Evolutionary conservation across 768 basidiomycete species (phyloP), one percentile per base, ranked within the genome.

Genomic region (Lentinula edodes): DNA sequence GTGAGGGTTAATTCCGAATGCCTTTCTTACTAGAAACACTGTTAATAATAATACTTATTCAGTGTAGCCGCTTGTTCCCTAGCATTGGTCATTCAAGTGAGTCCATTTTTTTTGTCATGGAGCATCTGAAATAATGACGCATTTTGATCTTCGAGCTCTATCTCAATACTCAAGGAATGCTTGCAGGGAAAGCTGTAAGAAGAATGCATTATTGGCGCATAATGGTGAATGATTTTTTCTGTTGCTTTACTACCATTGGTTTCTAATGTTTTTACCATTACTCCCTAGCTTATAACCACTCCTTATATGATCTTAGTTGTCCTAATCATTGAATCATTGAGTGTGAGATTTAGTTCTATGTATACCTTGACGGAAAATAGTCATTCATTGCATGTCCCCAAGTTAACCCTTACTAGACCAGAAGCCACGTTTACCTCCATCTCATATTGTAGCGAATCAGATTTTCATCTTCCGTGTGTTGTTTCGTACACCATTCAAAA

Each of bases 1-100:
- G 75, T 75, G 50, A 45, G 75, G 67, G 16, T 4, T 1, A 5
- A 34, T 12, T 16, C 16, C 28, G 28, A 28, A 28, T 28, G 28
- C 28, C 28, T 28, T 28, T 36, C 13, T 35, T 9, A 20, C 5
- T n/a, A 16, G 6, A 32, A 5, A 13, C 28, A 28, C 41, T 45
- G 28, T 39, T 39, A 39, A 7, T 16, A 28, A 10, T 16, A 16
- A 35, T 36, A 2, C 6, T 51, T 20, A 15, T 35, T 45, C 34
- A 60, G 58, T 41, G 6, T 7, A 15, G 46, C 48, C 18, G 28
- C 58, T 38, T 1, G 23, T 52, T 6, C 48, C 6, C 23, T 60
- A 15, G 58, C 42, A 60, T 32, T 60, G 15, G 48, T 60, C 20
- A 38, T 60, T 51, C 58, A 60, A 32, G 58, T 60, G 32, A 28